Base-by-base conservation (phyloP, 257 asterid species). In the Przewalskia tangutica region DNA sequence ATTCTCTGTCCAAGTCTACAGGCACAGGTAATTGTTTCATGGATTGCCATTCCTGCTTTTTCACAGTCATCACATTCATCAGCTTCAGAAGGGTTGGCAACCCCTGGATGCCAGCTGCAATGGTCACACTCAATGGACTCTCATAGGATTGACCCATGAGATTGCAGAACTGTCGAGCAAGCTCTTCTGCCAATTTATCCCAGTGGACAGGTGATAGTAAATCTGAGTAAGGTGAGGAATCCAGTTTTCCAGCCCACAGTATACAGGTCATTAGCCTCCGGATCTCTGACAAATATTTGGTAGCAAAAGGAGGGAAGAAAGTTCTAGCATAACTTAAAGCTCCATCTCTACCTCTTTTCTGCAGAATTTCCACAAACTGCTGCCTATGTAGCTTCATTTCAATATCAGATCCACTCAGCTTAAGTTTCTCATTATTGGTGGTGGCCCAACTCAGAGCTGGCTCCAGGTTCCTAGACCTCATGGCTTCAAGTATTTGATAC, bases 1-100 rank as follows among this genome's bases (percentile, higher is more conserved):
- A 95, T 79, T 91, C 97, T 12, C 86, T 65, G 66, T 86, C 98
- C 86, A 96, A 87, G 86, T 94, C 99, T 81, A 95, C 90, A 4
- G 97, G 97, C 80, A 91, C 97, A 0, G 98, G 97, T 54, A 92
- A 85, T 75, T 95, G 97, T 86, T 94, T 95, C 97, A 95, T 94
- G 5, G 92, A 16, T 76, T 91, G 98, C 98, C 98, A 95, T 83
- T 96, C 98, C 82, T 91, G 95, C 77, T 90, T 95, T 71, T 90
- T 91, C 56, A 92, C 94, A 0, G 88, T 88, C 97, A 93, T 90
- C 79, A 92, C 98, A 23, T 91, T 93, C 94, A 91, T 88, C 89
- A 93, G 88, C 85, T 96, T 93, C 85, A 94, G 86, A 67, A 94
- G 94, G 23, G 93, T 94, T 0, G 97, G 99, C 83, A 94, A 66